Evolutionary conservation across 2,329 filamentous ascomycete species (phyloP).

Genomic region (Chaetomiaceae sp.): DNA sequence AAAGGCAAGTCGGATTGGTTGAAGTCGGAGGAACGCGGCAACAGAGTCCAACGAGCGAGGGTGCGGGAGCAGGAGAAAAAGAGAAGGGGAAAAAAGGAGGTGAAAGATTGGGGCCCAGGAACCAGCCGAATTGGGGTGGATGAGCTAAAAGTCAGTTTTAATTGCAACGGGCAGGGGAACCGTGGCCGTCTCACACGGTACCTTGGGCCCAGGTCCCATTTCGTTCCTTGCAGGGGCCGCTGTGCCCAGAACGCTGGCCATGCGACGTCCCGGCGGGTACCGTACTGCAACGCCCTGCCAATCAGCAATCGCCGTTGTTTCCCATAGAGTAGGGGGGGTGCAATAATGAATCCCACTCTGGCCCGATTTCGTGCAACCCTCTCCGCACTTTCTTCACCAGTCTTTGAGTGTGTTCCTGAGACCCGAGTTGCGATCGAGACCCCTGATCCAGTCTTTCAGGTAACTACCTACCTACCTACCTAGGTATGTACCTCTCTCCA

Average conservation of each 20-base stretch:
- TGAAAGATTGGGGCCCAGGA: slow-evolving; percentile 21
- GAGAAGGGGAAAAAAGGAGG: slow-evolving; percentile 26
- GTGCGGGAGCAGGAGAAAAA: slow-evolving; percentile 22
- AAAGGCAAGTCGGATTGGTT: slow-evolving; percentile 13
- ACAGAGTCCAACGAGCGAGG: slow-evolving; percentile 23
- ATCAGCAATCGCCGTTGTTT: slow-evolving; percentile 3
- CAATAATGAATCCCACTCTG: slow-evolving; percentile 5
- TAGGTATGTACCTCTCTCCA: too few relatives aligned
- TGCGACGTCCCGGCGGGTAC: slow-evolving; percentile 11
- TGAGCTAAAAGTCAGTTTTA: slow-evolving; percentile 22
- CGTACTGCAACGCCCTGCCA: not conserved
- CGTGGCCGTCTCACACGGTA: slow-evolving; percentile 13
- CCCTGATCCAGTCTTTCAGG: too few relatives aligned
- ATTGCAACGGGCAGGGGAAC: slow-evolving; percentile 20
- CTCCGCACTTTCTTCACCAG: not conserved
- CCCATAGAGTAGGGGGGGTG: not conserved
- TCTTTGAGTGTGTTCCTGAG: not conserved
- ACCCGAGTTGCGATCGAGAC: not conserved
- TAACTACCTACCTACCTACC: too few relatives aligned
- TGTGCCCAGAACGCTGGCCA: slow-evolving; percentile 7
- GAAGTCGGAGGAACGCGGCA: slow-evolving; percentile 17
- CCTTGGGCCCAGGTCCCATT: slow-evolving; percentile 14
- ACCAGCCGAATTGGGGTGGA: slow-evolving; percentile 19
- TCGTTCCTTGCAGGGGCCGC: slow-evolving; percentile 8
- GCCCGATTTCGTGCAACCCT: not conserved